Conservation (phyloP, 176 grass and related monocot species). For the Oryza australiensis region DNA sequence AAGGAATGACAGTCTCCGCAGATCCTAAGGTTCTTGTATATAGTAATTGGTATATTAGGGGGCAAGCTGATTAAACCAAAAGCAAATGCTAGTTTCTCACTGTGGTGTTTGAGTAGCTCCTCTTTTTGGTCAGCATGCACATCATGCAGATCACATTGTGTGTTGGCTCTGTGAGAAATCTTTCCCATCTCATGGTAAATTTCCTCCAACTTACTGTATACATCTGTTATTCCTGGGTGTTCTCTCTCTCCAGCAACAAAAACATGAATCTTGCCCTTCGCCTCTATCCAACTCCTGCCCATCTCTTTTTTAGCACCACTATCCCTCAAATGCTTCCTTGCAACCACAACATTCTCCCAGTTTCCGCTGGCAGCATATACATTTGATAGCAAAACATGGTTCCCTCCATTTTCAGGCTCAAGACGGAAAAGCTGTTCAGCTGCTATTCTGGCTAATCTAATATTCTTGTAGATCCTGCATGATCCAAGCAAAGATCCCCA, state of each 20-base stretch:
- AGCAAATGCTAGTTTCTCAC: conserved; percentile 47
- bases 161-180: conserved; percentile 29
- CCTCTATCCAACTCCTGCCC: conserved; percentile 65
- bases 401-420: conserved; percentile 66
- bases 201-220: conserved; percentile 43
- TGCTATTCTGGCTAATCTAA: conserved; percentile 52
- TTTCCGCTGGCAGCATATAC: conserved; percentile 59
- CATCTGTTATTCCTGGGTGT: conserved; percentile 37
- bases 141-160: conserved; percentile 55
- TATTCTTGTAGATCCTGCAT: conserved; percentile 51
- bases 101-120: conserved; percentile 49
- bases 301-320: conserved; percentile 59
- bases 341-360: conserved; percentile 53
- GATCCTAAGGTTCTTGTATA: conserved; percentile 56
- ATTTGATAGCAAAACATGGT: conserved; percentile 69
- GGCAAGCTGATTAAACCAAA: conserved; percentile 47
- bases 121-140: conserved; percentile 43
- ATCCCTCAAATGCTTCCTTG: conserved; percentile 58
- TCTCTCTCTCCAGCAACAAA: conserved; percentile 43
- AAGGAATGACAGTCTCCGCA: conserved; percentile 53
- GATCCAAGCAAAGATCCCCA: conserved; percentile 73
- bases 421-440: conserved; percentile 66
- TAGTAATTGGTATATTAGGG: conserved; percentile 44
- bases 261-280: conserved; percentile 45
- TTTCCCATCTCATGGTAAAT: conserved; percentile 32